phyloP scores from a whole-genome alignment of 495 filamentous ascomycete species.

The Aspergillus nidulans region DNA sequence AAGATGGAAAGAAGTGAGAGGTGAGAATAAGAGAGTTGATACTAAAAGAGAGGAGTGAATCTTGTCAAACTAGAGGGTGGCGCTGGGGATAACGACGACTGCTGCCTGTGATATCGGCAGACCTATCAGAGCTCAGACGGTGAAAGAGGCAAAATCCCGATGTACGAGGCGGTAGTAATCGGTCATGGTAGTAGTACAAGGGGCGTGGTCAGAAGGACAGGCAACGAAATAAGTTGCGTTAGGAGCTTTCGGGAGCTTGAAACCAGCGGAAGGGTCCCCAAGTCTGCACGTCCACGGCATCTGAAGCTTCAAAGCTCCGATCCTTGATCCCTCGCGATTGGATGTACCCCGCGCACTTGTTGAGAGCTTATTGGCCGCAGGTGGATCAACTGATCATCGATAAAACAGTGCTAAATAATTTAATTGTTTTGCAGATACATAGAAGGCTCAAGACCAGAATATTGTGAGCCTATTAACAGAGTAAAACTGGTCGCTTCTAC shows the following conservation, averaged over 20 bases:
- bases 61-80: slow-evolving; percentile 9
- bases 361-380: slow-evolving; percentile 7
- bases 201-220: not conserved
- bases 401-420: not conserved
- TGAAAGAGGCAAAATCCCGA: slow-evolving; percentile 2
- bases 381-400: slow-evolving; percentile 8
- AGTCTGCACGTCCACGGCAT: too few species aligned
- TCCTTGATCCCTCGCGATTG: not conserved
- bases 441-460: not conserved
- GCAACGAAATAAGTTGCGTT: slow-evolving; percentile 10
- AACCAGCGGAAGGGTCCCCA: not conserved
- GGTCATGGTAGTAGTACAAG: slow-evolving; percentile 6
- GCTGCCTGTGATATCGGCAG: slow-evolving; percentile 17
- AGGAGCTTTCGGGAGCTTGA: not conserved
- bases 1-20: slow-evolving; percentile 1
- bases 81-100: slow-evolving; percentile 15
- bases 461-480: not conserved
- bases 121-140: slow-evolving; percentile 11
- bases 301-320: not conserved
- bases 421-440: not conserved
- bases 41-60: not conserved
- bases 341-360: slow-evolving; percentile 3
- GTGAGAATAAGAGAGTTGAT: slow-evolving; percentile 2
- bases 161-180: not conserved
- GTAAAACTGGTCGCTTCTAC: not conserved